Evolutionary conservation across 192 early-diverging fungal species (phyloP).

Genomic region (Coemansia sp.): DNA sequence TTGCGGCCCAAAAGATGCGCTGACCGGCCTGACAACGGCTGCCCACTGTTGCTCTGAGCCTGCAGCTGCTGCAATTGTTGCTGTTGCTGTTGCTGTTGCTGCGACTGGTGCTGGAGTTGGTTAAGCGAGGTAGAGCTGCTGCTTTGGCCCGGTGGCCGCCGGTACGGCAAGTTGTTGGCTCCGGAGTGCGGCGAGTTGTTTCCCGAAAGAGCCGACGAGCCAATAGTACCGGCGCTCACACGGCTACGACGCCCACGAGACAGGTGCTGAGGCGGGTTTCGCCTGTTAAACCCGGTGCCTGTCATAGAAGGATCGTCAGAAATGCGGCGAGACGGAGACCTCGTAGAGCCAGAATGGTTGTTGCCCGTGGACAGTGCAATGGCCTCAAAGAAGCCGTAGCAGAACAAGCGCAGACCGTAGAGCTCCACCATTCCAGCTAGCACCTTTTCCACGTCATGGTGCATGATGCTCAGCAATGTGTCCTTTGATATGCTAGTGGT

Average conservation of each 20-base stretch:
- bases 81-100: conserved; percentile 2
- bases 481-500: conserved; percentile 1
- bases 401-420: conserved; percentile 42
- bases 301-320: conserved; percentile 18
- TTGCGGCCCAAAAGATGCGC: background rate
- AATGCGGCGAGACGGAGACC: conserved; percentile 6
- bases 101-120: conserved; percentile 5
- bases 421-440: conserved; percentile 47
- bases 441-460: conserved; percentile 28
- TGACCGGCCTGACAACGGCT: background rate
- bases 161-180: conserved; percentile 12
- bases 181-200: conserved; percentile 18
- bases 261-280: conserved; percentile 5
- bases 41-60: background rate
- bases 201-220: background rate
- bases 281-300: background rate
- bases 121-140: background rate
- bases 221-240: conserved; percentile 19
- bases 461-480: conserved; percentile 17
- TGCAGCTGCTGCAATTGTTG: background rate
- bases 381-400: conserved; percentile 41
- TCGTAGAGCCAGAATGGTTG: background rate
- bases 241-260: conserved; percentile 18
- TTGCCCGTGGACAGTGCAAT: background rate
- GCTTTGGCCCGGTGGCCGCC: conserved; percentile 16